Evolutionary conservation across 1,284 basidiomycete species (phyloP), one percentile per base, ranked within the genome.

Genomic region (Pterula multifida): DNA sequence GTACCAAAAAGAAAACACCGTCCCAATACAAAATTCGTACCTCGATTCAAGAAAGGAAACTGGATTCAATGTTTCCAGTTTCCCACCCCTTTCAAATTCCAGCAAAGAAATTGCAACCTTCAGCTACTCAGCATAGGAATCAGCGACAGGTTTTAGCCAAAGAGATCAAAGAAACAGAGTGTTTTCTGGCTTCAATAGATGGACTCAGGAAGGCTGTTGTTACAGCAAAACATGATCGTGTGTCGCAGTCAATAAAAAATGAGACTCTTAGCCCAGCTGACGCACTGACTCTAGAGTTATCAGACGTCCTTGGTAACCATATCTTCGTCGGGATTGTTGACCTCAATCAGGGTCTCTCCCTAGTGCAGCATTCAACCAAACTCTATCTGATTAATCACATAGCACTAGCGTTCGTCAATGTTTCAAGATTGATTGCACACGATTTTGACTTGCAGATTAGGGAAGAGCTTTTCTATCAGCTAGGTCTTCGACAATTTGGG

Each of bases 241-340:
- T 60, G 80, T 70, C 23, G 15, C 26, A 23, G 19, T 21, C 24
- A 28, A 3, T 45, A 45, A 26, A 49, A 12, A 1, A 25, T 21
- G 15, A 47, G 48, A 21, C 48, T n/a, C 49, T 42, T 1, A 24
- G 13, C 9, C 13, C 3, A 47, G 17, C 48, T 35, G 21, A 23
- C 15, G 25, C 6, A 19, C 39, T 25, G 42, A 42, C 39, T 26
- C 2, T 59, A 94, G 93, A 81, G 36, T 68, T 97, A 15, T 79
- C 79, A 0, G 88, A 93, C 56, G 85, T 98, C 35, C 62, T 98
- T 28, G 76, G 83, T 55, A 85, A 90, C 44, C 91, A 97, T 60
- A 87, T 81, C 0, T 97, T 96, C 61, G 93, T 98, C 26, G 95
- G 95, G 1, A 81, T 98, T 22, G 90, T 94, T 3, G 93, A 97